Base-by-base conservation (phyloP, 257 asterid species). In the Capsicum rhomboideum region DNA sequence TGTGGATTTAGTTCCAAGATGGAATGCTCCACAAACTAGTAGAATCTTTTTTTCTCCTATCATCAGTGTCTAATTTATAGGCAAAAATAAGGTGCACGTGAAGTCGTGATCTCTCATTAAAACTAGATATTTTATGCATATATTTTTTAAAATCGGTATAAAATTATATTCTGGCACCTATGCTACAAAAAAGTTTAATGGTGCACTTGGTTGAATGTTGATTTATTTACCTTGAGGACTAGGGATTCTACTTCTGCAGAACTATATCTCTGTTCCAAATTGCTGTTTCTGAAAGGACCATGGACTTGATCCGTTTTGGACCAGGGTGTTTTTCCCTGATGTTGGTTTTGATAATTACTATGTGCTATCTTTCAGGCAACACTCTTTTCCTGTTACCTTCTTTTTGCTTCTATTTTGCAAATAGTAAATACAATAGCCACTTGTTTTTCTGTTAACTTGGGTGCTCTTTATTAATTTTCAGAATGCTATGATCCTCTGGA, bases 401-500 rank as follows among this genome's bases (percentile, higher is more conserved):
- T 34, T 42, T 78, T 40, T 71, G 58, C 79, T 61, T 49, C 14
- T 55, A 67, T 82, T 74, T 46, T 54, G 28, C 21, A 20, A 21
- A 11, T 56, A 26, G 64, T 69, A 55, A 34, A 13, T 49, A n/a
- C 77, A 34, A 44, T 42, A 49, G 52, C 52, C n/a, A 37, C 64
- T 68, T 82, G 40, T 31, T 84, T 18, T 42, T 55, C 56, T 64
- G 78, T 84, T 78, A 82, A 74, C 42, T 9, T 81, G 26, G 52
- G 34, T 34, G 37, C 18, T 37, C 66, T 83, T 84, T 50, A 66
- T 55, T 86, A 59, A 81, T 61, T 86, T n/a, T 88, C 93, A 93
- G 95, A 91, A 83, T 87, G 93, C 64, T 93, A 92, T 83, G 96
- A 92, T 85, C 95, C 96, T 79, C 74, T 93, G 89, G 97, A 93